Base-by-base conservation (phyloP, 805 yeast species). In the Kregervanrija pseudodelftensis region DNA sequence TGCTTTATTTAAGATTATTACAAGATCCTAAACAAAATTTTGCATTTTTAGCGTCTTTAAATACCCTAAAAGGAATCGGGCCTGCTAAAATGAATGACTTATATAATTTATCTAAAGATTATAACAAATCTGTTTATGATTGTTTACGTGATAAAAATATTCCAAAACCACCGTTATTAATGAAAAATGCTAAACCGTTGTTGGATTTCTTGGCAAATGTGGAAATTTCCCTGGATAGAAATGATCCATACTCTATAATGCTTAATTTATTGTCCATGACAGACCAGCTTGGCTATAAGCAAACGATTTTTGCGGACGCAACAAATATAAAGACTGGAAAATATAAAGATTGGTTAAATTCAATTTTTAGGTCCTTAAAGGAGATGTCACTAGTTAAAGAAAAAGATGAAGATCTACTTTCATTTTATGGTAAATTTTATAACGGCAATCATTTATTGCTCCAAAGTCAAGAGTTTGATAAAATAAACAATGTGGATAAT, bases 181-280 rank as follows among this genome's bases (percentile, higher is more conserved):
- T 42, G 11, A 48, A 35, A 11, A 13, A 37, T 3, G 43, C 53
- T 1, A n/a, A 34, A 8, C 46, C 46, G 4, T 56, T 51, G 41
- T 41, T 53, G 2, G 37, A 40, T 1, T 46, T 39, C 28, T 40
- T 59, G 11, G 43, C 44, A 1, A 35, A 55, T 15, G 60, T 60
- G 7, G 50, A 63, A 8, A 36, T 40, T 0, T 51, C 51, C 4
- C 33, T 67, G 10, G 57, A 60, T 36, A 57, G 50, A 12, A 49
- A 59, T 35, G 61, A 67, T 43, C 74, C 80, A 1, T 49, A 58
- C 11, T 47, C 57, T 1, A 51, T 78, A 7, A 45, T 77, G 35
- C 45, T 57, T 16, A 51, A 61, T 5, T 48, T 76, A 5, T 7
- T 46, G 28, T 22, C 28, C 28, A 22, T 53, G 2, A 41, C 47